Conservation (phyloP, 495 filamentous ascomycete species). For the Tuber melanosporum region DNA sequence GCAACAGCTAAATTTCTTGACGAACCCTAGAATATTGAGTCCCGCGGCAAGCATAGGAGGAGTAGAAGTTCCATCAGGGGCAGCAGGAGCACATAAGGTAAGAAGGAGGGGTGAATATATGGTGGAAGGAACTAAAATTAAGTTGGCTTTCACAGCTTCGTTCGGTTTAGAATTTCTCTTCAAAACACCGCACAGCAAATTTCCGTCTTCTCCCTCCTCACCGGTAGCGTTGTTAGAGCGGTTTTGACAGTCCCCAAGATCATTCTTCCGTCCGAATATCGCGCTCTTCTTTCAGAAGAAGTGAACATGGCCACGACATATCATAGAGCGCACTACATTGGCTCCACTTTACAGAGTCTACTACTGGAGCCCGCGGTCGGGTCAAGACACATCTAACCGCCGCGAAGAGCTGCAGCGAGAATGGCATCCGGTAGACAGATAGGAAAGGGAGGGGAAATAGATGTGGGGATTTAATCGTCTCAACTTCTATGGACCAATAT, state of each 20-base stretch:
- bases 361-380: background rate
- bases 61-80: background rate
- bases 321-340: background rate
- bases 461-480: background rate
- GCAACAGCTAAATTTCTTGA: background rate
- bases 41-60: background rate
- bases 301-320: background rate
- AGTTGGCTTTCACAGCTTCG: background rate
- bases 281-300: background rate
- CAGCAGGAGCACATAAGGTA: background rate
- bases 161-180: background rate
- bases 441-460: background rate
- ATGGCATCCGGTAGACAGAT: background rate
- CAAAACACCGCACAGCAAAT: background rate
- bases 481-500: background rate
- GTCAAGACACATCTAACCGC: background rate
- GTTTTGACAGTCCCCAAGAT: background rate
- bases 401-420: background rate
- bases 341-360: background rate
- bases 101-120: background rate
- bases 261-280: background rate
- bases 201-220: background rate
- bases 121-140: background rate
- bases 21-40: background rate
- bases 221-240: background rate